Conservation (phyloP, 495 filamentous ascomycete genomes). For the Tuber indicum region DNA sequence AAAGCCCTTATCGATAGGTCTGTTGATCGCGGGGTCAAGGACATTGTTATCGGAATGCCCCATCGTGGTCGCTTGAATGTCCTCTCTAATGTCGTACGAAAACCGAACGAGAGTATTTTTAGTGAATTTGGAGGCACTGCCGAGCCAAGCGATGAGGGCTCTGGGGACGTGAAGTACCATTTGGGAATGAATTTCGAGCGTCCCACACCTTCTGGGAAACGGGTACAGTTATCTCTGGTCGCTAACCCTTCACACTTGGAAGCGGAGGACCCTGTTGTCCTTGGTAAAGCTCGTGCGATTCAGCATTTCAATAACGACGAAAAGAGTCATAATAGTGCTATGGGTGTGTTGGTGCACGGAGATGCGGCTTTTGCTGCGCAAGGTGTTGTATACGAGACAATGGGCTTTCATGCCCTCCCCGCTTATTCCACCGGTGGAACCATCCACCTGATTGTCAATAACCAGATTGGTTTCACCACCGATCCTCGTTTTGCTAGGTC, state of each 20-base stretch:
- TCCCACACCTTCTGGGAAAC: slow-evolving; percentile 95
- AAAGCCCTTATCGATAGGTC: slow-evolving; percentile 97
- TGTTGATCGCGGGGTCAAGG: slow-evolving; percentile 96
- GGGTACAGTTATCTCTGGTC: slow-evolving; percentile 93
- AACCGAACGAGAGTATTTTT: slow-evolving; percentile 99
- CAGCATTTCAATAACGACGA: slow-evolving; percentile 99
- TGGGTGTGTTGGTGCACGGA: slow-evolving; percentile 92
- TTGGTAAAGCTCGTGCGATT: slow-evolving; percentile 94
- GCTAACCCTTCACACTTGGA: slow-evolving; percentile 98
- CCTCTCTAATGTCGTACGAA: slow-evolving; percentile 94
- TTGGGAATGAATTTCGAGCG: slow-evolving; percentile 99
- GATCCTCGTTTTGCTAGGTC: slow-evolving; percentile 95
- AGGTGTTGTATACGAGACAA: slow-evolving; percentile 95
- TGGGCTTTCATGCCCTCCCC: slow-evolving; percentile 92
- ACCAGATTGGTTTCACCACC: slow-evolving; percentile 99
- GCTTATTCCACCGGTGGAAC: slow-evolving; percentile 96
- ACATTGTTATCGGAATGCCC: slow-evolving; percentile 98
- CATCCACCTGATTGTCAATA: slow-evolving; percentile 96
- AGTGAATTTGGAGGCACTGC: slow-evolving; percentile 89
- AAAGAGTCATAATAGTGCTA: slow-evolving; percentile 73
- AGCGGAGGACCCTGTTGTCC: slow-evolving; percentile 94
- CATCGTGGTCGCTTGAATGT: slow-evolving; percentile 98
- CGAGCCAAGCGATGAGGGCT: slow-evolving; percentile 88
- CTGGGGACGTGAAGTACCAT: slow-evolving; percentile 98
- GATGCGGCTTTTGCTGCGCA: slow-evolving; percentile 95